phyloP scores from a whole-genome alignment of 176 grass and related monocot genomes.

The Hyparrhenia diplandra region DNA sequence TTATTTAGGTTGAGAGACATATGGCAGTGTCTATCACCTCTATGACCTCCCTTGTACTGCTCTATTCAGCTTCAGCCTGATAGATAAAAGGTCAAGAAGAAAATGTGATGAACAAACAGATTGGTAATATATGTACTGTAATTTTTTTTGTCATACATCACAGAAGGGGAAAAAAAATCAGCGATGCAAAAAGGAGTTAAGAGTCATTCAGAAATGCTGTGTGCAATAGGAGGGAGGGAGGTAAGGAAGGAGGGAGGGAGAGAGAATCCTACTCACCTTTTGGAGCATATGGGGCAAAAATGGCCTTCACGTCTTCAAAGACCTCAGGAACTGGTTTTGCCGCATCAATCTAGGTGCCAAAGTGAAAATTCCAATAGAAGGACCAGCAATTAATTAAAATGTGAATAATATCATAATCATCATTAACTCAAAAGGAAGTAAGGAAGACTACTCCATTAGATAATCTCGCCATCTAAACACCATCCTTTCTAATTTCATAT shows the following conservation, averaged over 20 bases:
- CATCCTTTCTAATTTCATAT: background rate
- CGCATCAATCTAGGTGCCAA: slow-evolving; percentile 53
- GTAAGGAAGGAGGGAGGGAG: too few relatives aligned
- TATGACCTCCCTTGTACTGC: slow-evolving; percentile 2
- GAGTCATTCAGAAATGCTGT: background rate
- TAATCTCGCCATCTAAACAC: background rate
- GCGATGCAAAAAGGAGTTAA: background rate
- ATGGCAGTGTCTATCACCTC: slow-evolving; percentile 1
- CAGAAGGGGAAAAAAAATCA: background rate
- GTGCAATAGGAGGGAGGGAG: background rate
- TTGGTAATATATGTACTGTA: background rate
- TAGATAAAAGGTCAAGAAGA: slow-evolving; percentile 9
- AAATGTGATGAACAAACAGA: slow-evolving; percentile 1
- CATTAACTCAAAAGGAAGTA: background rate
- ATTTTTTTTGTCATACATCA: background rate
- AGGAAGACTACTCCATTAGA: background rate
- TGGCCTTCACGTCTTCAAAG: slow-evolving; percentile 65
- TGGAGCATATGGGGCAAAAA: slow-evolving; percentile 57
- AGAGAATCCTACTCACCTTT: slow-evolving; percentile 41
- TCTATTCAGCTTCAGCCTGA: slow-evolving; percentile 41
- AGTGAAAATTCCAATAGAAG: background rate
- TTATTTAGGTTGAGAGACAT: background rate
- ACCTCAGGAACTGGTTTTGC: slow-evolving; percentile 80
- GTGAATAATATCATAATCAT: background rate
- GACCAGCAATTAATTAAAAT: background rate